phyloP scores from a whole-genome alignment of 23 red algal species.

The Gracilaria vermiculophylla region DNA sequence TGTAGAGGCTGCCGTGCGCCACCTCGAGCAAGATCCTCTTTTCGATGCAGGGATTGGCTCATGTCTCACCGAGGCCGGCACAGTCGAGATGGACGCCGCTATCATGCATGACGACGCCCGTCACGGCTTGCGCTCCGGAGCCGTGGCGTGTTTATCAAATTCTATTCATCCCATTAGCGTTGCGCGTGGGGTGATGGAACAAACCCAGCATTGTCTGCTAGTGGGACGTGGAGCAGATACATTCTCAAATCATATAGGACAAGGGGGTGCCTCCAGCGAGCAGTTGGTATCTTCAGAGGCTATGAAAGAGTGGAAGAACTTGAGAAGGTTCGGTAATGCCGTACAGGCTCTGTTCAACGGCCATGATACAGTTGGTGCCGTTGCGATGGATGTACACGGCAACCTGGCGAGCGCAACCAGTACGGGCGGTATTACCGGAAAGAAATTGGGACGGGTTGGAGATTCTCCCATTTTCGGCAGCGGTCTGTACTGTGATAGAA shows the following conservation, averaged over 20 bases:
- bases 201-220: conserved; percentile 85
- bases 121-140: conserved; percentile 34
- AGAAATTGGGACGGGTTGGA: conserved; percentile 86
- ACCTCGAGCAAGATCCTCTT: conserved; percentile 74
- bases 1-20: conserved; percentile 85
- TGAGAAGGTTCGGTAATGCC: conserved; percentile 23
- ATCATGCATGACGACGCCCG: conserved; percentile 60
- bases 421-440: conserved; percentile 93
- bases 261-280: neutral
- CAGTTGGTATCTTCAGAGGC: conserved; percentile 59
- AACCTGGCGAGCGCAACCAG: conserved; percentile 82
- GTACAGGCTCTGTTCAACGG: conserved; percentile 67
- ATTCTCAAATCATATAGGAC: conserved; percentile 67
- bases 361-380: conserved; percentile 93
- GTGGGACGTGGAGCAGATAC: conserved; percentile 79
- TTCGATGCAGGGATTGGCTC: conserved; percentile 93
- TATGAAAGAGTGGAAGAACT: conserved; percentile 68
- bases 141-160: conserved; percentile 74
- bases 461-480: conserved; percentile 89
- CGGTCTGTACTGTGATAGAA: conserved; percentile 71
- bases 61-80: conserved; percentile 65
- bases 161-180: conserved; percentile 70
- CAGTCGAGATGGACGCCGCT: conserved; percentile 87
- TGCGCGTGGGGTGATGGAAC: conserved; percentile 82
- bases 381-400: conserved; percentile 72